phyloP scores from a whole-genome alignment of 2,329 filamentous ascomycete genomes.

The Fusarium goolgardi region DNA sequence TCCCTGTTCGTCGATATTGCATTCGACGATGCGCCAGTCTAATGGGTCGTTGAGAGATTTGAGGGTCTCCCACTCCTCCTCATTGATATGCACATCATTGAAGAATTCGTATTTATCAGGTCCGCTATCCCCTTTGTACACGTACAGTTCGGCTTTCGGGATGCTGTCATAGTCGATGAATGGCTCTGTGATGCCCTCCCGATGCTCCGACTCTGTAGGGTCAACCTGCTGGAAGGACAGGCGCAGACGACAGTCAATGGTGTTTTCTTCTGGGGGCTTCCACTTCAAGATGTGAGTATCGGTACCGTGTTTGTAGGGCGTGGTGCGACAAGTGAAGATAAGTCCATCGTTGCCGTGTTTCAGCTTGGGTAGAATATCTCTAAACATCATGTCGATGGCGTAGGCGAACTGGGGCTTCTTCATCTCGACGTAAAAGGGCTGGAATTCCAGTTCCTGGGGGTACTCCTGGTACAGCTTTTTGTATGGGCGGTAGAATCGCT shows the following conservation, averaged over 20 bases:
- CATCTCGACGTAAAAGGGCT: conserved; percentile 84
- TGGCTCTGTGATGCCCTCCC: conserved; percentile 71
- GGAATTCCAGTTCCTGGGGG: conserved; percentile 74
- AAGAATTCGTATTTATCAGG: conserved; percentile 71
- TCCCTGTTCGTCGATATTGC: conserved; percentile 78
- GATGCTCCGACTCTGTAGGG: conserved; percentile 74
- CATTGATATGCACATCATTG: conserved; percentile 74
- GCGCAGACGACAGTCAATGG: conserved; percentile 87
- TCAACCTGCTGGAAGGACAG: conserved; percentile 80
- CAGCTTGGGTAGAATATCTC: conserved; percentile 82
- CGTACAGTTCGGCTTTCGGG: conserved; percentile 78
- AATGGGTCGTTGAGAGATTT: conserved; percentile 80
- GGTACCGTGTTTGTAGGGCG: conserved; percentile 88
- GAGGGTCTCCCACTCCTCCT: conserved; percentile 84
- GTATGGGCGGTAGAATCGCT: conserved; percentile 79
- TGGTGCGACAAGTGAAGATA: conserved; percentile 95
- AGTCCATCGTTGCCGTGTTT: conserved; percentile 96
- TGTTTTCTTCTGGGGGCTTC: conserved; percentile 97
- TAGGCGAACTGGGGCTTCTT: conserved; percentile 93
- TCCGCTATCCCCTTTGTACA: conserved; percentile 70
- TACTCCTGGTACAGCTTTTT: conserved; percentile 70
- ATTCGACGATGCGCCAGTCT: conserved; percentile 91
- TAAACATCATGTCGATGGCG: conserved; percentile 92
- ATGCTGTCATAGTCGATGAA: conserved; percentile 83
- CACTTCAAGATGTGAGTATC: conserved; percentile 96